Conservation (phyloP, 2,329 filamentous ascomycete genomes). For the Monosporascus sp. region DNA sequence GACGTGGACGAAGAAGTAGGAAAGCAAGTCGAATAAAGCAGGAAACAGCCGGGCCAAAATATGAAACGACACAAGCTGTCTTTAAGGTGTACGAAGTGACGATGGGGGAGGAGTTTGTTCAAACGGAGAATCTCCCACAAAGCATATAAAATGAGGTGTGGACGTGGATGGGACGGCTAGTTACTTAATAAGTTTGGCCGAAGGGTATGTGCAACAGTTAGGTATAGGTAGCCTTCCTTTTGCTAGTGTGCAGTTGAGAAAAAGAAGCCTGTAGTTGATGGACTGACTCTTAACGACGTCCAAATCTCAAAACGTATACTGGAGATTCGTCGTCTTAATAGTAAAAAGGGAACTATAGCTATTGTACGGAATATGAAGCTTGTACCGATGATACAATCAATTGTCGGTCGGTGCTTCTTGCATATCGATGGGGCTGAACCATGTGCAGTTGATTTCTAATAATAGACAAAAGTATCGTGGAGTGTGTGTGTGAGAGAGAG, state of each 20-base stretch:
- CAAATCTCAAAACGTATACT: neutral
- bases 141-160: neutral
- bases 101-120: slow-evolving; percentile 10
- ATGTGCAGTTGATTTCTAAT: slow-evolving; percentile 40
- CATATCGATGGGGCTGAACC: slow-evolving; percentile 44
- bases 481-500: slow-evolving; percentile 17
- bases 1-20: neutral
- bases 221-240: too few relatives aligned
- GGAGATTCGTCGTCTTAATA: neutral
- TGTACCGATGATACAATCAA: slow-evolving; percentile 5
- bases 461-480: slow-evolving; percentile 41
- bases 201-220: too few relatives aligned
- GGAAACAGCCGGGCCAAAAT: slow-evolving; percentile 11
- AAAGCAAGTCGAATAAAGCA: slow-evolving; percentile 1
- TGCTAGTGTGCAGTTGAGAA: too few relatives aligned
- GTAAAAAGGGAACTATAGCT: neutral
- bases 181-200: too few relatives aligned
- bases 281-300: neutral
- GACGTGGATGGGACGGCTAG: too few relatives aligned
- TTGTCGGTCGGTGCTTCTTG: slow-evolving; percentile 28
- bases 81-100: too few relatives aligned
- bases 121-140: slow-evolving; percentile 11
- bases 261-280: too few relatives aligned
- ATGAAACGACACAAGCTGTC: slow-evolving; percentile 15
- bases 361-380: neutral